Conservation (phyloP, 805 yeast genomes). For the Yarrowia yakushimensis region DNA sequence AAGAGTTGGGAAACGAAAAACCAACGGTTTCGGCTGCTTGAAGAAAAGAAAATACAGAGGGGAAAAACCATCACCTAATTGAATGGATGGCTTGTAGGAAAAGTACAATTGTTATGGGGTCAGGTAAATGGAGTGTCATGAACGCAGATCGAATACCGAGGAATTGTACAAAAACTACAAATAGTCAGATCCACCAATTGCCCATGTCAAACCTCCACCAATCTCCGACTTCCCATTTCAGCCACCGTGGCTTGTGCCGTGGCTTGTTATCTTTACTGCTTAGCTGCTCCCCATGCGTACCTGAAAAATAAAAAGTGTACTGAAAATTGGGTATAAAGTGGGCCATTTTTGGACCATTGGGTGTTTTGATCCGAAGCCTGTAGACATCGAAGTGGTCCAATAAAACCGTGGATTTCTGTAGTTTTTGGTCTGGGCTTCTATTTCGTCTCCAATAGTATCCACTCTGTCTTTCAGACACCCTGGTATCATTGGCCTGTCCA, state of each 20-base stretch:
- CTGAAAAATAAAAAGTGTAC: not conserved
- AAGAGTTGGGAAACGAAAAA: too few species aligned
- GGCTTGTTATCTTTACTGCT: slow-evolving; percentile 13
- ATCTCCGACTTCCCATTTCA: not conserved
- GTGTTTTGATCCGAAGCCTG: not conserved
- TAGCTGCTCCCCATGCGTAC: not conserved
- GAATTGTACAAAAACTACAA: too few species aligned
- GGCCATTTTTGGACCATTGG: not conserved
- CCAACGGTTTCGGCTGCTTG: too few species aligned
- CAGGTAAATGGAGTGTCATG: too few species aligned
- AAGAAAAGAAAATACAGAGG: too few species aligned
- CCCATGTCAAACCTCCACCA: not conserved
- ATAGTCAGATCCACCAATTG: too few species aligned
- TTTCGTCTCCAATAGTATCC: not conserved
- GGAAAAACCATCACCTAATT: too few species aligned
- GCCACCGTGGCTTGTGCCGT: slow-evolving; percentile 20
- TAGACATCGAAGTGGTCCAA: not conserved
- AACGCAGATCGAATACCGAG: too few species aligned
- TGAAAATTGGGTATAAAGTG: not conserved
- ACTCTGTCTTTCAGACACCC: not conserved
- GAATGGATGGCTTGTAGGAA: too few species aligned
- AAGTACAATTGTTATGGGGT: too few species aligned
- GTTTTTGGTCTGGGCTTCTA: too few species aligned
- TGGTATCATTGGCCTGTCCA: not conserved
- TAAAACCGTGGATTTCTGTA: not conserved